Base-by-base conservation (phyloP, 2,329 filamentous ascomycete species). In the Aotearoamyces nothofagi region DNA sequence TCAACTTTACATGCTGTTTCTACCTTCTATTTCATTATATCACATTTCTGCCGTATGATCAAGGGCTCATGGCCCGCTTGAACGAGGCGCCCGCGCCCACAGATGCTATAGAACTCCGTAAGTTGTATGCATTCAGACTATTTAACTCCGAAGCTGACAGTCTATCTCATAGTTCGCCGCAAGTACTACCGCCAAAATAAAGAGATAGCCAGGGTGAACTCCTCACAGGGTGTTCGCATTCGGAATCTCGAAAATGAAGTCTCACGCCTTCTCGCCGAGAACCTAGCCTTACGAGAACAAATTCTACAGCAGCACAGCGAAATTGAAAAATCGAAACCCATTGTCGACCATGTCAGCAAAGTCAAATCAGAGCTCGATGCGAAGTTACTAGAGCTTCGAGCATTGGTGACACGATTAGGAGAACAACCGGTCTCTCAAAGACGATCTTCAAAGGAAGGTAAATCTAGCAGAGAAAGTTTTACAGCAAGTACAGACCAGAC, bases 151-250 rank as follows among this genome's bases (percentile, higher is more conserved):
- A n/a, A n/a, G n/a, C n/a, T n/a, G n/a, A n/a, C n/a, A n/a, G n/a
- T n/a, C n/a, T n/a, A n/a, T n/a, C n/a, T n/a, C n/a, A 17, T 43
- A 86, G 79, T 87, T 34, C 79, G 81, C 50, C 69, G 77, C 45
- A 75, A 78, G 49, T 82, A 86, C 47, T 60, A 86, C 44, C 69
- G 81, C 31, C 82, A 90, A 50, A 92, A 92, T 50, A 69, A 79
- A 53, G 81, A 90, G 45, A 77, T 90, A 38, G 80, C 80, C 37
- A 73, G 75, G 49, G 70, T 66, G 43, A 90, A 92, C 55, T 82
- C 80, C 14, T 65, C 68, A 28, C 78, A 86, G 50, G 79, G 78
- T 17, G 61, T 82, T 17, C 75, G 77, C 39, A 86, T 90, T 43
- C 73, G 80, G 35, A 69, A 63, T 38, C 64, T 90, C 33, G 80